Evolutionary conservation across 805 yeast species (phyloP), one percentile per base, ranked within the genome.

Genomic region (Blastobotrys peoriensis): DNA sequence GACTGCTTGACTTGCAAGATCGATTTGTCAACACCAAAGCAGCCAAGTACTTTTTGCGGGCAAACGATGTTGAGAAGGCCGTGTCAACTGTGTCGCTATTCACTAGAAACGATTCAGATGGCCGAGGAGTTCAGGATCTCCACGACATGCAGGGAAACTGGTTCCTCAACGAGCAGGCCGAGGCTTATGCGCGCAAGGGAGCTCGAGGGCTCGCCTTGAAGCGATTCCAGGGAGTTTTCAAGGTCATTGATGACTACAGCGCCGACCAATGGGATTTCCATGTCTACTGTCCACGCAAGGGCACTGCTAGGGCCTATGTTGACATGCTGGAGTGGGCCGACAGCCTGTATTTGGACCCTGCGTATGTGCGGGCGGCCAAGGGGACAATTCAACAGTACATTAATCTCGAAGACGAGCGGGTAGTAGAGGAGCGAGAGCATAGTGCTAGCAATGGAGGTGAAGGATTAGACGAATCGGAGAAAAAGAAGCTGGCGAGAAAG

Each of bases 201-300:
- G 64, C 74, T 39, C 68, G 64, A 20, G 95, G 95, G 0, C 65
- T 93, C 52, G 79, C 97, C 0, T 66, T 88, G 50, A 93, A 93
- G 65, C 75, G 98, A 56, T 86, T 74, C 60, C 63, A 68, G 35
- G 80, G 86, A 2, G 72, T 88, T 38, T 68, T 78, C 40, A 78
- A 78, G 48, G 75, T 84, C 23, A 88, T 79, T 64, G 73, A 78
- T 36, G 83, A 79, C 43, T 88, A 79, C 65, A 76, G 71, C 58
- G 77, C 76, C 50, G 98, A 93, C 60, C 97, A 93, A 67, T 74
- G 83, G 51, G 99, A 93, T 62, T 93, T 91, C 81, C 98, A 93
- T 62, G 81, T 85, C 38, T 93, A 86, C 62, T 84, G 95, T 60
- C 77, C 86, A 73, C 78, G 96, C 65, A 79, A 83, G 55, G 98